Evolutionary conservation across 2,329 filamentous ascomycete genomes (phyloP), one percentile per base, ranked within the genome.

Genomic region (Talaromyces rugulosus): DNA sequence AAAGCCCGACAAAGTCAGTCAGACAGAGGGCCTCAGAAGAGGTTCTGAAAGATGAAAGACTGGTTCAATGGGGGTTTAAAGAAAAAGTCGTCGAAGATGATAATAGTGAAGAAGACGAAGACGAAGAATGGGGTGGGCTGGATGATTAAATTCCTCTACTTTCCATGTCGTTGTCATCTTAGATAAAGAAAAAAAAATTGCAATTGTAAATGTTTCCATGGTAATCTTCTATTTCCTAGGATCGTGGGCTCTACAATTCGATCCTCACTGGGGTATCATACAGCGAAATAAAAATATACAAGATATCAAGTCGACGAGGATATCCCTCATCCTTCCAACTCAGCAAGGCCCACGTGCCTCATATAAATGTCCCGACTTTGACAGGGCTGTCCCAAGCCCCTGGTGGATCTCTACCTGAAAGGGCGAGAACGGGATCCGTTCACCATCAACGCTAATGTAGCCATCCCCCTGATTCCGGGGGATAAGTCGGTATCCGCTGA

Each of bases 391-490:
- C 0, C 91, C 95, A 28, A 99, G 80, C 0, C 89, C 90, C 58
- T 81, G 84, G 74, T 97, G 92, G 6, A 97, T 83, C 77, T 99
- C 95, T 2, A 88, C 91, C 79, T 99, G 95, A 72, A 97, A 96
- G 0, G 91, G 89, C 68, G 89, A 89, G 73, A 96, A 98, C 0
- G 92, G 90, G 2, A 96, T 82, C 59, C 85, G 84, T 77, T 99
- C 95, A 42, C 95, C 95, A 71, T 98, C 95, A 66, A 99, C 92
- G 73, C 92, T 96, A 73, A 99, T 96, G 74, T 90, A 95, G 1
- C 94, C 94, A 65, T 88, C 83, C 44, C 85, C 80, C 69, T 88
- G 83, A 65, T 89, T 78, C 59, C 85, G 87, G 0, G 95, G 95
- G 3, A 88, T 88, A 65, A 99, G 88, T 50, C 95, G 85, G 73